Base-by-base conservation (phyloP, 2,329 filamentous ascomycete genomes). In the Pestalotiopsis sp. region DNA sequence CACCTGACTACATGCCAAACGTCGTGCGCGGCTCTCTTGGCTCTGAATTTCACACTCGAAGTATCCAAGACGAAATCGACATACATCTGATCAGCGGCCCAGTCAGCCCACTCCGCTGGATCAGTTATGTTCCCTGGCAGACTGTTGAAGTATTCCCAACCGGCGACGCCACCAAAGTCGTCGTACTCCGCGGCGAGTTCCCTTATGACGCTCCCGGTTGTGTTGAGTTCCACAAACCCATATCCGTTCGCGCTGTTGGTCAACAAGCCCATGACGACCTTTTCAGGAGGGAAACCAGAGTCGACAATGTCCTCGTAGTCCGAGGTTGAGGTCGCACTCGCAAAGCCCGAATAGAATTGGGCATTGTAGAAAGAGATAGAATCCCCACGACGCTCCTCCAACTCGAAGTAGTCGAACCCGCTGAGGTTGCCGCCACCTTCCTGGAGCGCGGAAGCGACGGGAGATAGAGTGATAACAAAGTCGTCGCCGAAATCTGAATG, bases 291-390 rank as follows among this genome's bases (percentile, higher is more conserved):
- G 91, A 93, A 97, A 9, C 94, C 94, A 59, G 86, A 83, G 14
- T 83, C 82, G 9, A 89, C 72, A 65, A 89, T 84, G 64, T 78
- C 73, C 67, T 88, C 83, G 75, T 87, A 90, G 77, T 84, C 82
- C 56, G 77, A 67, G 0, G 85, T 80, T 36, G 75, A 83, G 60
- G 75, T 78, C 69, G 85, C 81, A 72, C 85, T 84, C 9, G 93
- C 93, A 91, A 93, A 98, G 1, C 94, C 94, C 76, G 93, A 96
- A 84, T 98, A 98, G 80, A 97, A 97, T 77, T 98, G 95, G 5
- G 91, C 86, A 77, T 97, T 97, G 79, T 97, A 97, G 89, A 94
- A 98, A 2, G 86, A 85, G 36, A 97, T 92, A 58, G 91, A 86
- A 17, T 79, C 80, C 0, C 91, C 91, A 5, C 89, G 85, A 78